Conservation (phyloP, 208 protist species). For the Trypanosoma platydactyli region DNA sequence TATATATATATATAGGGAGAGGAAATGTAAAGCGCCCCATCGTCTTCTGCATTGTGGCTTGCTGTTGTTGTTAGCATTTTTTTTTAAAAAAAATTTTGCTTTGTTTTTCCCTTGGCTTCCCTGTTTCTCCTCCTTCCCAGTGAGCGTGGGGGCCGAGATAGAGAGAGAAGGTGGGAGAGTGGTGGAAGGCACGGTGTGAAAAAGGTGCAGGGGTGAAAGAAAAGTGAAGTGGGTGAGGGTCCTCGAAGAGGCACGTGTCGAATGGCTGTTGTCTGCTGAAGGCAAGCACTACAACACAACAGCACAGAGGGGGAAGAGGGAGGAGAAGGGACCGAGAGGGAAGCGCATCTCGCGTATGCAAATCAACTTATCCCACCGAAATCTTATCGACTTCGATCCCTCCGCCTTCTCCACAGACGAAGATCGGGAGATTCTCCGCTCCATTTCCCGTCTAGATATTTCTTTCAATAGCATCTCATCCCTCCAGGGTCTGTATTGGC, state of each 20-base stretch:
- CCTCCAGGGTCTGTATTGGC: constrained; percentile 47
- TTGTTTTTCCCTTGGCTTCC: too few species aligned
- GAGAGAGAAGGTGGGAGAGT: too few species aligned
- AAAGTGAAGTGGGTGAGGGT: not conserved
- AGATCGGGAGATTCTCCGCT: constrained; percentile 46
- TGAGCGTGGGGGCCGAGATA: not conserved
- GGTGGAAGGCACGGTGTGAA: too few species aligned
- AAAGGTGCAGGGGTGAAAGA: not conserved
- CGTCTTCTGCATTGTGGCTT: not conserved
- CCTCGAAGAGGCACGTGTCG: not conserved
- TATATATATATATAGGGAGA: too few species aligned
- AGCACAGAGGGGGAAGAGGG: constrained; percentile 8
- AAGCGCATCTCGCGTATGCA: constrained; percentile 32
- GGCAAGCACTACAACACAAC: constrained; percentile 3
- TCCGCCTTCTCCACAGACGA: constrained; percentile 53
- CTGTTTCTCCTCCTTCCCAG: too few species aligned
- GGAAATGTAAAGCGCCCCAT: too few species aligned
- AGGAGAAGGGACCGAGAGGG: not conserved
- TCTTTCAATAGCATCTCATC: constrained; percentile 69
- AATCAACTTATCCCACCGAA: constrained; percentile 49
- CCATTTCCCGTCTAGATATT: constrained; percentile 62
- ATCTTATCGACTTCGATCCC: constrained; percentile 69
- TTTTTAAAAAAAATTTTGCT: not conserved
- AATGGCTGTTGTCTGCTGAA: constrained; percentile 12
- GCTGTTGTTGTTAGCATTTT: not conserved